Conservation (phyloP, 768 basidiomycete genomes). For the Psilocybe azurescens region DNA sequence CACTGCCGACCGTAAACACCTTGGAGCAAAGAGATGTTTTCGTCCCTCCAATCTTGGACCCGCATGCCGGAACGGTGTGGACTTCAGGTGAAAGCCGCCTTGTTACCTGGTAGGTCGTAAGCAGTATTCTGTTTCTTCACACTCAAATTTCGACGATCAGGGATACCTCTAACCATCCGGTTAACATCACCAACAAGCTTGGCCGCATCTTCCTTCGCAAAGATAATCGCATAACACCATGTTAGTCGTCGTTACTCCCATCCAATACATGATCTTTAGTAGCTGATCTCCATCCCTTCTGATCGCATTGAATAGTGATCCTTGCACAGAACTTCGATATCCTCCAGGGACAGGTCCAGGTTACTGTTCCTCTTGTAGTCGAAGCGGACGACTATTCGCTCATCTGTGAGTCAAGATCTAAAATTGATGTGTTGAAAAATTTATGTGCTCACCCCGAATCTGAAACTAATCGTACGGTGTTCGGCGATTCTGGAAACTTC, state of each 20-base stretch:
- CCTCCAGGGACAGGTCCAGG: slow-evolving; percentile 34
- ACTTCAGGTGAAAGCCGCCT: slow-evolving; percentile 39
- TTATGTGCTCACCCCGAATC: not conserved
- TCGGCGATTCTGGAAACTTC: slow-evolving; percentile 55
- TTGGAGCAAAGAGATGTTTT: slow-evolving; percentile 51
- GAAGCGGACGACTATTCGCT: slow-evolving; percentile 40
- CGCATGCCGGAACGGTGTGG: slow-evolving; percentile 44
- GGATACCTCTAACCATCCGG: slow-evolving; percentile 45
- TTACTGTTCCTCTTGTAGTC: slow-evolving; percentile 39
- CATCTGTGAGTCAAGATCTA: slow-evolving; percentile 40
- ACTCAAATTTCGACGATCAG: slow-evolving; percentile 23
- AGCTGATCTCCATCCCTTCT: not conserved
- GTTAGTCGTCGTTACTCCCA: slow-evolving; percentile 22
- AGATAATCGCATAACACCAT: slow-evolving; percentile 32
- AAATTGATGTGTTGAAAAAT: not conserved
- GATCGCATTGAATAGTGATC: slow-evolving; percentile 25
- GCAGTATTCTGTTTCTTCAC: not conserved
- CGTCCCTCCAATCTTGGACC: slow-evolving; percentile 47
- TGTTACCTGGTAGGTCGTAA: slow-evolving; percentile 52
- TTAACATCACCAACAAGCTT: slow-evolving; percentile 50
- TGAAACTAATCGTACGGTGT: slow-evolving; percentile 35
- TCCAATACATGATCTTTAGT: not conserved
- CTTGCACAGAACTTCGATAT: slow-evolving; percentile 44
- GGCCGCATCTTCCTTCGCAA: slow-evolving; percentile 50
- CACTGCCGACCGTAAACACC: slow-evolving; percentile 28